Evolutionary conservation across 352 stramenopile genomes (phyloP), one percentile per base, ranked within the genome.

Genomic region (Phytophthora vignae): DNA sequence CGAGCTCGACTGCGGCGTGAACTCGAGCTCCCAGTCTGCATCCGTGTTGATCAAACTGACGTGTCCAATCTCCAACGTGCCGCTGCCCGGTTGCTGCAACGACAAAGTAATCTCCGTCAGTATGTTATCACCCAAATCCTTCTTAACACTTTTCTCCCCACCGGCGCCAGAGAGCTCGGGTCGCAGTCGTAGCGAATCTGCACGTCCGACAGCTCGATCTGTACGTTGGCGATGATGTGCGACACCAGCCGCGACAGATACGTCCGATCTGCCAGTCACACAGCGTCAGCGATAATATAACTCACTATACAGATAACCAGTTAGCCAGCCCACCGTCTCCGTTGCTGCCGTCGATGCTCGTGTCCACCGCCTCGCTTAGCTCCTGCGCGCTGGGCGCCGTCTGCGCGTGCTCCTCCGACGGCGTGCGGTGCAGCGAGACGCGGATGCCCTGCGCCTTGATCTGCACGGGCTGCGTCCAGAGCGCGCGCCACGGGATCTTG

Each of bases 161-260:
- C 90, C 84, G 86, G 80, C n/a, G 84, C 79, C 27, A 83, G 67
- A 10, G 85, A 90, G 61, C 83, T 87, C 15, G 76, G 63, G 22
- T 81, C 76, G 70, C 90, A 96, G 67, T 96, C 88, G 59, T 96
- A 96, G 46, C 88, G 88, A 36, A 96, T 69, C 74, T 95, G 80
- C 31, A 96, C 85, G 61, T 95, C 86, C 40, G 79, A 79, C 22
- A 95, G 69, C 60, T 96, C 90, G 31, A 96, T 92, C 64, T 96
- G 88, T 11, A 96, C 86, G 69, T 96, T 96, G 49, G 84, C 77
- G 62, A 96, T 92, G 62, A 96, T 94, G 62, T 94, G 88, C 12
- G 87, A 85, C 25, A 96, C 87, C 54, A 96, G 54, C 57, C 85
- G 79, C 31, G 88, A 95, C 12, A 96, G 67, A 71, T 96, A 96